Evolutionary conservation across 129 eudicot species (phyloP), one percentile per base, ranked within the genome.

Genomic region (Kitagawia praeruptora): DNA sequence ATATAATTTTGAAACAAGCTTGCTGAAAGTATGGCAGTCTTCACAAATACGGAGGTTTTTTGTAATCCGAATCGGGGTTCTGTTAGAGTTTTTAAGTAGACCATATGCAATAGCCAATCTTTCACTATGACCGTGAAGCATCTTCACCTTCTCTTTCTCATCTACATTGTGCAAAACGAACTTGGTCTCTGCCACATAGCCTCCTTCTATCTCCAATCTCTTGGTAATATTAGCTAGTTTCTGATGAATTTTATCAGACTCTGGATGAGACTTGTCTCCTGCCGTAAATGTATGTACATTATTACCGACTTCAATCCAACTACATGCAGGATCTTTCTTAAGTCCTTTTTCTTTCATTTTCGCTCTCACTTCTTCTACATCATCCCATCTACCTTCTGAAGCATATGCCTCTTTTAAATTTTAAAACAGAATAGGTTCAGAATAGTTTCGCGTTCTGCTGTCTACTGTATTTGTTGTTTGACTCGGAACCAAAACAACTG

Each of bases 321-420:
- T 94, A 81, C 98, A 94, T n/a, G 92, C 98, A 19, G 97, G 98
- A 73, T 85, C 93, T 86, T 94, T 91, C 89, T 88, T 91, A 45
- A 91, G 75, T 28, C 93, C 96, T 74, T 82, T 84, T 72, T 54
- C 83, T 79, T 82, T 89, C 97, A 94, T 94, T 83, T 47, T 85
- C 84, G 45, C 82, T 75, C 98, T 86, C 80, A 92, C 87, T 81
- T 77, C 21, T 75, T 84, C 92, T 74, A 83, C 87, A 79, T 91
- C 92, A 18, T 89, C 92, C 98, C 92, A 94, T 87, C 87, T 89
- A 51, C 83, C 85, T 51, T 77, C 78, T 31, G 84, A 80, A 64
- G 96, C 89, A 78, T 83, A 94, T 15, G n/a, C n/a, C n/a, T n/a
- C n/a, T n/a, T n/a, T n/a, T n/a, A n/a, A n/a, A n/a, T n/a, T n/a